Evolutionary conservation across 1,139 yeast genomes (phyloP).

Genomic region (Pichia sp.): DNA sequence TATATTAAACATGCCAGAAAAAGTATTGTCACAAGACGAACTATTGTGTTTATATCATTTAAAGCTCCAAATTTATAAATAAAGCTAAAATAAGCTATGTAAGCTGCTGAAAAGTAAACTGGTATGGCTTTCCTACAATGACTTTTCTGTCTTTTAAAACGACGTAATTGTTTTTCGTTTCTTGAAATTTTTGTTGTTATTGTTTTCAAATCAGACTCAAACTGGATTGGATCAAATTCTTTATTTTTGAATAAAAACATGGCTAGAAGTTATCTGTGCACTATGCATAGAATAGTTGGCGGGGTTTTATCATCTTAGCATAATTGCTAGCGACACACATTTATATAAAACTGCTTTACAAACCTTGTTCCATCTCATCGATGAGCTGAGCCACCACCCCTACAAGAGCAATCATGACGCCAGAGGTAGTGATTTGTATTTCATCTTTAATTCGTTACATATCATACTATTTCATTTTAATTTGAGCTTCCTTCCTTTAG

Average conservation of each 20-base stretch:
- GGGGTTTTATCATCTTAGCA: too few species aligned
- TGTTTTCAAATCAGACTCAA: slow-evolving; percentile 43
- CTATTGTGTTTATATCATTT: slow-evolving; percentile 1
- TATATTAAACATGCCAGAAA: slow-evolving; percentile 25
- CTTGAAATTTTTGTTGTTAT: slow-evolving; percentile 35
- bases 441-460: too few species aligned
- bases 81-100: slow-evolving; percentile 29
- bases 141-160: slow-evolving; percentile 22
- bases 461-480: too few species aligned
- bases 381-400: too few species aligned
- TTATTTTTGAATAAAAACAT: slow-evolving; percentile 23
- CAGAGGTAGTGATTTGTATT: too few species aligned
- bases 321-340: too few species aligned
- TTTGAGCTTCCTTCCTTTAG: too few species aligned
- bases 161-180: slow-evolving; percentile 31
- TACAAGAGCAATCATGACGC: too few species aligned
- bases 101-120: slow-evolving; percentile 31
- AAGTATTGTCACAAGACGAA: slow-evolving; percentile 30
- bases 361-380: too few species aligned
- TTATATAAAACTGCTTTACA: too few species aligned
- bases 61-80: slow-evolving; percentile 16
- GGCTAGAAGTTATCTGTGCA: too few species aligned
- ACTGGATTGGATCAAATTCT: slow-evolving; percentile 41
- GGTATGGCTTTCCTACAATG: slow-evolving; percentile 18
- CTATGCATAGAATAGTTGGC: too few species aligned